Base-by-base conservation (phyloP, 768 basidiomycete species). In the Hydnum rufescens region DNA sequence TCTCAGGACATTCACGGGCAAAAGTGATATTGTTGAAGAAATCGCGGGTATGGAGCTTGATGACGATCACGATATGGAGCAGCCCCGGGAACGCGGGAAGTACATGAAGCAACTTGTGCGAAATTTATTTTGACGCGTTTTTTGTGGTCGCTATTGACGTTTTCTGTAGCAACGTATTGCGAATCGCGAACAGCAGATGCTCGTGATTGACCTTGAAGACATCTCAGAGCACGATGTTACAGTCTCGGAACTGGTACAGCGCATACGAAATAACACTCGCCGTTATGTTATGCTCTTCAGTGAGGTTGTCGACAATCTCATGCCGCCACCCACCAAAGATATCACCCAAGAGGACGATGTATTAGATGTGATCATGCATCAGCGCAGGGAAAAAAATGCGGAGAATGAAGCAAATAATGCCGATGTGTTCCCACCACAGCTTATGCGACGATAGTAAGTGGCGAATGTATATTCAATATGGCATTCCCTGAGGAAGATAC, bases 281-380 rank as follows among this genome's bases (percentile, higher is more conserved):
- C 87, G 93, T 60, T 99, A 97, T 67, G 74, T 87, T 57, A 72
- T 72, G 56, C 71, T 99, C 22, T 96, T 97, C 69, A 77, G 79
- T 58, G 82, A 88, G 61, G 88, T 84, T 44, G 75, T 96, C 51
- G 95, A 99, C 71, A 75, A 76, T 56, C 72, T 93, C 51, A 78
- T 96, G 74, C 92, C 90, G 16, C 69, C 71, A 32, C 86, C 90
- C 8, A 90, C 84, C 5, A 82, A 80, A 62, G 90, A 95, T 59
- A 84, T 96, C 55, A 81, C 78, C 53, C 80, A 87, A 57, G 76
- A 88, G 36, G 84, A 88, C 56, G 95, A 99, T 64, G 92, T 96
- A 48, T 84, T 96, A 36, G 95, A 99, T 65, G 80, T 97, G 3
- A 95, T 99, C 54, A 73, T 97, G 57, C 88, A 90, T 63, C 95